Conservation (phyloP, 441 rosid genomes). For the Rhodomyrtus psidioides region DNA sequence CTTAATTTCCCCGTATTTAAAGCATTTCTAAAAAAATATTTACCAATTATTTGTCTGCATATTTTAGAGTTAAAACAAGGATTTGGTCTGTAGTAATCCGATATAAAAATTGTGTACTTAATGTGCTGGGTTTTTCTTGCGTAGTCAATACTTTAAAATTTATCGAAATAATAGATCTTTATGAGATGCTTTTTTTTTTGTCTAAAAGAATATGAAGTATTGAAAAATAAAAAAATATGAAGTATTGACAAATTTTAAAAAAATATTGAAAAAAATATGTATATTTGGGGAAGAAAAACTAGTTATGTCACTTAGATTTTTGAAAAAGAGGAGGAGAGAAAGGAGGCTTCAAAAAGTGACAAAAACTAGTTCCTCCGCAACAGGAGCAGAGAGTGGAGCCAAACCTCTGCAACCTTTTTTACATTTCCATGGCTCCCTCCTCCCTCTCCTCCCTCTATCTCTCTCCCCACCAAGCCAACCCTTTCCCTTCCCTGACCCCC, state of each 20-base stretch:
- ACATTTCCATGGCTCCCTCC: conserved; percentile 21
- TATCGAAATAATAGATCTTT: background rate
- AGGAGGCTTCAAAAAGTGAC: too few species aligned
- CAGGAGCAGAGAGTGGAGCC: background rate
- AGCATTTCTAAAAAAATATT: fast-evolving
- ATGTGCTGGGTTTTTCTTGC: fast-evolving
- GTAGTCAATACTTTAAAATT: background rate
- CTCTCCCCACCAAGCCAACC: conserved; percentile 6
- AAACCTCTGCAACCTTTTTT: background rate
- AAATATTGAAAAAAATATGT: background rate
- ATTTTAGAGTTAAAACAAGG: background rate
- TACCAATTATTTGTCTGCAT: background rate
- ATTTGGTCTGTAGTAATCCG: fast-evolving
- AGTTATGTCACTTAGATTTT: background rate
- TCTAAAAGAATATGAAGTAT: background rate
- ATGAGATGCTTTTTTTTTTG: fast-evolving
- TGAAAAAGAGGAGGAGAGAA: too few species aligned
- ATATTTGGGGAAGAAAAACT: background rate
- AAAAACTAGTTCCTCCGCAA: background rate
- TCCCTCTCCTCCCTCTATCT: conserved; percentile 25
- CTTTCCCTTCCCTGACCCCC: background rate
- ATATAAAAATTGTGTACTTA: fast-evolving
- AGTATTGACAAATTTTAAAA: too few species aligned
- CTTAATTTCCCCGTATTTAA: background rate
- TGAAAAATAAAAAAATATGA: too few species aligned